These are phyloP conservation scores for Aspergillus bombycis DNA, from an alignment of 2,329 filamentous ascomycete species.

Conservation along the genomic window DNA sequence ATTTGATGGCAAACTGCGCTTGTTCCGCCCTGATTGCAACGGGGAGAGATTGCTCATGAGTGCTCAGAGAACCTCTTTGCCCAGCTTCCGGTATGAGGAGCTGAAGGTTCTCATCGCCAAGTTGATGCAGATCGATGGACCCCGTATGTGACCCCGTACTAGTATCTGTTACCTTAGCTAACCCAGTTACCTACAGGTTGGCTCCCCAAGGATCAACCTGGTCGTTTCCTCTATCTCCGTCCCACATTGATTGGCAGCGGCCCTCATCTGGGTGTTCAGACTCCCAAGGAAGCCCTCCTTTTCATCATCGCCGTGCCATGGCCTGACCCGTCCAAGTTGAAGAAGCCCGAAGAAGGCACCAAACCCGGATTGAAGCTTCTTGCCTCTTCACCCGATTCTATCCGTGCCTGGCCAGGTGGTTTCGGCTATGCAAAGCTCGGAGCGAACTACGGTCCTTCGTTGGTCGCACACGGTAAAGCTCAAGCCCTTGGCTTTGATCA, in stretches of 20 bases:
- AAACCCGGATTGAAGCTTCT: constrained; percentile 64
- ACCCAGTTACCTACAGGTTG: constrained; percentile 59
- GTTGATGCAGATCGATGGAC: constrained; percentile 68
- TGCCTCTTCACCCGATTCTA: constrained; percentile 77
- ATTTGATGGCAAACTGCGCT: constrained; percentile 70
- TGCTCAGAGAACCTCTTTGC: constrained; percentile 69
- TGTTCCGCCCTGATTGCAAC: constrained; percentile 79
- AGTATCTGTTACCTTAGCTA: not conserved
- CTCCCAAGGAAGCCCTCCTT: constrained; percentile 81
- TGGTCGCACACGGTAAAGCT: constrained; percentile 78
- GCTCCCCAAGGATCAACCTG: constrained; percentile 67
- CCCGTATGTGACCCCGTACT: constrained; percentile 48
- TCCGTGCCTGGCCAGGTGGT: constrained; percentile 90
- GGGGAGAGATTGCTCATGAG: constrained; percentile 63
- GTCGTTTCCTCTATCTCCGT: constrained; percentile 79
- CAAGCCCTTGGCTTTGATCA: constrained; percentile 76
- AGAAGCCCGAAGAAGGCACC: constrained; percentile 25
- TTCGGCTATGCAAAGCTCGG: constrained; percentile 92
- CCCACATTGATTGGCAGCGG: constrained; percentile 86
- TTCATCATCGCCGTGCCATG: constrained; percentile 70
- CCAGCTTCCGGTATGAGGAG: constrained; percentile 70
- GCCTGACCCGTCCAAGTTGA: constrained; percentile 35
- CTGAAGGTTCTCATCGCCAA: constrained; percentile 73
- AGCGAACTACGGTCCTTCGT: constrained; percentile 86
- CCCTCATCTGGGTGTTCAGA: constrained; percentile 76